These are phyloP conservation scores for Mycena albidolilacea DNA, from an alignment of 768 basidiomycete genomes.

Conservation along the genomic window DNA sequence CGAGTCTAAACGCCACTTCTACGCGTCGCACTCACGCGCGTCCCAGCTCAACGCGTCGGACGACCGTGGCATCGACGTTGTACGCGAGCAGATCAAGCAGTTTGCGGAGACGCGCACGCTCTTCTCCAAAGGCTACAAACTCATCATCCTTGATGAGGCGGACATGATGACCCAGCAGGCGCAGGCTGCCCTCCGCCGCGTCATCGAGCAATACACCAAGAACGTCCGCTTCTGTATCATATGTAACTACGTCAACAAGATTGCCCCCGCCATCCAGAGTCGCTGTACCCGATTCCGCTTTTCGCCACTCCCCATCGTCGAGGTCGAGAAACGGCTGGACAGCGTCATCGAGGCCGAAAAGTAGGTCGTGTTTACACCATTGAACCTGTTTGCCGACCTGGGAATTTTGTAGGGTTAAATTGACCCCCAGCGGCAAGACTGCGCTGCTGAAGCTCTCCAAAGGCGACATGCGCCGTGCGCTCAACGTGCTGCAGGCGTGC, in stretches of 20 bases:
- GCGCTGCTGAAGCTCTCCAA: conserved; percentile 95
- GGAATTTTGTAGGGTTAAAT: conserved; percentile 73
- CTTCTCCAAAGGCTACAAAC: conserved; percentile 94
- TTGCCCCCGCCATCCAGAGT: conserved; percentile 97
- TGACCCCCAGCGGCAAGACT: conserved; percentile 88
- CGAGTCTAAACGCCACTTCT: background rate
- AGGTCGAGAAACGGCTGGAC: conserved; percentile 88
- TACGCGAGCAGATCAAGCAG: conserved; percentile 98
- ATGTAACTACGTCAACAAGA: conserved; percentile 99
- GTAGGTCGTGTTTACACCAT: conserved; percentile 58
- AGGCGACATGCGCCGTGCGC: conserved; percentile 97
- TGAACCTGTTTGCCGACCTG: background rate
- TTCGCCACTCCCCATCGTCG: conserved; percentile 87
- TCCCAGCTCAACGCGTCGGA: conserved; percentile 95
- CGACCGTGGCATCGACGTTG: conserved; percentile 98
- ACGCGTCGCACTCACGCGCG: conserved; percentile 15
- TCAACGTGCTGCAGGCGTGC: conserved; percentile 97
- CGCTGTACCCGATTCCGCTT: conserved; percentile 98
- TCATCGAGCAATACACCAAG: conserved; percentile 98
- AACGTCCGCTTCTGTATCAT: conserved; percentile 99
- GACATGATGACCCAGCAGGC: conserved; percentile 99
- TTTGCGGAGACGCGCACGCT: conserved; percentile 97
- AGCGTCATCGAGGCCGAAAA: conserved; percentile 87
- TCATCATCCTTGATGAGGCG: conserved; percentile 99
- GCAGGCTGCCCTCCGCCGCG: conserved; percentile 95